Percentiles rank a stretch among this genome's conserved stretches.
These are phyloP conservation scores for Adansonia madagascariensis DNA, from an alignment of 441 rosid species.

Conservation along the genomic window DNA sequence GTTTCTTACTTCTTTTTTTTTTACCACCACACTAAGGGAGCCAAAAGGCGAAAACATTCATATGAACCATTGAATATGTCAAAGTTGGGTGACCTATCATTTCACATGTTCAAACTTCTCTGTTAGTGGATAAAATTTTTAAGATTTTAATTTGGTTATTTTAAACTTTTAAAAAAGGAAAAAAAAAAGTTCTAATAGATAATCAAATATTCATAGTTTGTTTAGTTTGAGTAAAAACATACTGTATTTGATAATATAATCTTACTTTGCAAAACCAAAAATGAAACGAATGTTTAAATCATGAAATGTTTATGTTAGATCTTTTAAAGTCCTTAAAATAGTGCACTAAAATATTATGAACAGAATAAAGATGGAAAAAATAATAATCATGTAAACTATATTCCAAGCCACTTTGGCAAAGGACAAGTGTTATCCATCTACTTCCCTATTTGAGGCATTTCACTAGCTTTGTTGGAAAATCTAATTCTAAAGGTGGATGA, in stretches of 20 bases:
- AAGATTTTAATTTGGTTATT: too few relatives aligned
- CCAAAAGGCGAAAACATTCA: not conserved
- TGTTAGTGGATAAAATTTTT: too few relatives aligned
- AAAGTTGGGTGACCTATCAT: not conserved
- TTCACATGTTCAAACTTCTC: not conserved
- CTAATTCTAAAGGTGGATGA: not conserved
- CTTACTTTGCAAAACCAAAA: not conserved
- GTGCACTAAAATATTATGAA: too few relatives aligned
- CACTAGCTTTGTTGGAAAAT: not conserved
- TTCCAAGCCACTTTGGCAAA: not conserved
- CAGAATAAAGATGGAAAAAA: too few relatives aligned
- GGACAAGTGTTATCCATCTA: not conserved
- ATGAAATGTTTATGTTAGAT: slow-evolving; percentile 1
- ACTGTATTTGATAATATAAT: not conserved
- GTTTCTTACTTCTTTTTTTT: not conserved
- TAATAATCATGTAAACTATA: not conserved
- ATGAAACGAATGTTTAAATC: not conserved
- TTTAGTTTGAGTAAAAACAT: too few relatives aligned
- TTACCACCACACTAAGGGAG: too few relatives aligned
- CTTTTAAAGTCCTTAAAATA: not conserved
- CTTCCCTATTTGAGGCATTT: not conserved
- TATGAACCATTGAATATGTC: not conserved
- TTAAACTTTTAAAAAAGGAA: too few relatives aligned
- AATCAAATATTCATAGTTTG: too few relatives aligned
- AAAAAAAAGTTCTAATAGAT: too few relatives aligned